Percentiles rank a stretch among this genome's conserved stretches.
These are phyloP conservation scores for Linum usitatissimum DNA, from an alignment of 345 rosid genomes.

Conservation along the genomic window DNA sequence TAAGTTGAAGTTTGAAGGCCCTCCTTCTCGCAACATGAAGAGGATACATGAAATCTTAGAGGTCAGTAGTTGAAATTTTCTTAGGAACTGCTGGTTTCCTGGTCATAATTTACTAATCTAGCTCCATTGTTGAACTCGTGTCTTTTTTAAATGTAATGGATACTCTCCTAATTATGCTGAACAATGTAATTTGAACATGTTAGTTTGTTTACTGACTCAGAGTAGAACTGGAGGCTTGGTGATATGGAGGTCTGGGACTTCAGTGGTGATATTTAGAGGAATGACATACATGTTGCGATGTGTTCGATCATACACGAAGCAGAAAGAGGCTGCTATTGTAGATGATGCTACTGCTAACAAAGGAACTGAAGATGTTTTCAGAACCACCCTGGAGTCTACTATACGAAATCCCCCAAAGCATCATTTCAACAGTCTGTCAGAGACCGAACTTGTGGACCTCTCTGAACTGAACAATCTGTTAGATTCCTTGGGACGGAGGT, in stretches of 20 bases:
- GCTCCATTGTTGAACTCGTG: no score
- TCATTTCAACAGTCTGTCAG: slow-evolving; percentile 39
- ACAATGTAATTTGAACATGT: background rate
- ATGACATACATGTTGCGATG: slow-evolving; percentile 59
- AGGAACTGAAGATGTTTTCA: slow-evolving; percentile 13
- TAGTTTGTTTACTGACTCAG: slow-evolving; percentile 31
- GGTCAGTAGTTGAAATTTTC: slow-evolving; percentile 37
- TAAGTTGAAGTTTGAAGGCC: slow-evolving; percentile 66
- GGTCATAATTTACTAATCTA: slow-evolving; percentile 16
- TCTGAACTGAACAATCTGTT: slow-evolving; percentile 49
- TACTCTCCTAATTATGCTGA: background rate
- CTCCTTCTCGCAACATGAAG: slow-evolving; percentile 70
- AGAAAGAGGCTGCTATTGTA: slow-evolving; percentile 22
- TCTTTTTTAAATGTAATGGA: no score
- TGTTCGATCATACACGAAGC: slow-evolving; percentile 45
- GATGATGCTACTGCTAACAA: slow-evolving; percentile 10
- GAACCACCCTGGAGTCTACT: slow-evolving; percentile 15
- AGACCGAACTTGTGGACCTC: slow-evolving; percentile 45
- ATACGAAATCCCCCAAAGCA: slow-evolving; percentile 30
- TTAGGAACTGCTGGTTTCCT: slow-evolving; percentile 1
- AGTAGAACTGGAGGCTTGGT: slow-evolving; percentile 78
- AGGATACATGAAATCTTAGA: slow-evolving; percentile 67
- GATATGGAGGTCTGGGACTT: slow-evolving; percentile 93
- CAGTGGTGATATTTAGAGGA: slow-evolving; percentile 81
- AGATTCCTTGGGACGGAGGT: slow-evolving; percentile 82